Percentiles rank a stretch among this genome's conserved stretches.
Conservation (phyloP, 2,329 filamentous ascomycete genomes). For the Alternaria longipes region DNA sequence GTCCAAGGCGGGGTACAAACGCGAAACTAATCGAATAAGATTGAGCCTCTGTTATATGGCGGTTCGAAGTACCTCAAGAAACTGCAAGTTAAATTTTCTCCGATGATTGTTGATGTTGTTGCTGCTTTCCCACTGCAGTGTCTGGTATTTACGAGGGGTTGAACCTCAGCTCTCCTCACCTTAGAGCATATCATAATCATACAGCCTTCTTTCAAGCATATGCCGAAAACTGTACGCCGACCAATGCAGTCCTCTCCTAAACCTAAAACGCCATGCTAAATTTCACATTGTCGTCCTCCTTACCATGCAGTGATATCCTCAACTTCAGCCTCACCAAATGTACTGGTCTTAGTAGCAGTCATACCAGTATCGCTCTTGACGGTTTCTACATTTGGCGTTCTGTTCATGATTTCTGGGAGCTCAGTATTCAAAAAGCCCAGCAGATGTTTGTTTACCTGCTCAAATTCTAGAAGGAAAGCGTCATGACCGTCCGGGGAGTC, state of each 20-base stretch:
- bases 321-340: conserved; percentile 94
- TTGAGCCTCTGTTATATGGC: background rate
- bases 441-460: conserved; percentile 92
- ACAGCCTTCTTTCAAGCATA: conserved; percentile 51
- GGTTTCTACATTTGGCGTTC: conserved; percentile 54
- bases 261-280: conserved; percentile 41
- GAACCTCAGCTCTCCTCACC: conserved; percentile 42
- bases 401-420: conserved; percentile 86
- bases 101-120: background rate
- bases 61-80: background rate
- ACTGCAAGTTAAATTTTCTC: background rate
- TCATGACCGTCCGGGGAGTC: conserved; percentile 96
- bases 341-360: conserved; percentile 83
- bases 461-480: conserved; percentile 94
- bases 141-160: conserved; percentile 38
- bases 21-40: background rate
- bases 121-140: background rate
- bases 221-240: conserved; percentile 46
- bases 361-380: conserved; percentile 51
- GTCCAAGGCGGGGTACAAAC: conserved; percentile 12
- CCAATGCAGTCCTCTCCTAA: conserved; percentile 22
- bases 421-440: conserved; percentile 83
- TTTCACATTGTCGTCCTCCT: conserved; percentile 10
- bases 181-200: conserved; percentile 33
- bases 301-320: conserved; percentile 97